phyloP scores from a whole-genome alignment of 805 yeast species.

The Saturnispora quitensis region DNA sequence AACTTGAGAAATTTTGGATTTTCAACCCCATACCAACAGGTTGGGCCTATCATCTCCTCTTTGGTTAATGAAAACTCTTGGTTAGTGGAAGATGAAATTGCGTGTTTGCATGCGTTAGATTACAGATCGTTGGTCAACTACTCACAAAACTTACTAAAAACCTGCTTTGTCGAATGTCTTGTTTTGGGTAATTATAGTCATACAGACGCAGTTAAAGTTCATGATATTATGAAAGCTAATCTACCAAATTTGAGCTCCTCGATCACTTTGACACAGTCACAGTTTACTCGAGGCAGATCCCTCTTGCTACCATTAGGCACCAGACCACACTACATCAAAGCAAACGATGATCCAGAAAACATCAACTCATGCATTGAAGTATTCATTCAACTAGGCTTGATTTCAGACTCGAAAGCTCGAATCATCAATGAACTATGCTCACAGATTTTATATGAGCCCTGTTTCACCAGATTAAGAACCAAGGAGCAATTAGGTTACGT shows the following conservation, averaged over 20 bases:
- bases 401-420: conserved; percentile 34
- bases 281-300: conserved; percentile 36
- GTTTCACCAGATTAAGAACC: conserved; percentile 82
- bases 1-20: conserved; percentile 60
- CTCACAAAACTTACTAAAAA: conserved; percentile 44
- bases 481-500: conserved; percentile 94
- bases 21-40: conserved; percentile 71
- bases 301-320: conserved; percentile 32
- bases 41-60: conserved; percentile 51
- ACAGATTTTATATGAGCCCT: conserved; percentile 75
- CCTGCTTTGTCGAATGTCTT: conserved; percentile 60
- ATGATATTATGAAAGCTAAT: conserved; percentile 29
- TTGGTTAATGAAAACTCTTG: conserved; percentile 69
- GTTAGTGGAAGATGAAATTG: conserved; percentile 51
- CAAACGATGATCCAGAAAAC: conserved; percentile 56
- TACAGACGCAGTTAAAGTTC: conserved; percentile 44
- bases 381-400: conserved; percentile 55
- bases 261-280: conserved; percentile 34
- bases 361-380: conserved; percentile 80
- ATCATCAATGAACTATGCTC: conserved; percentile 56
- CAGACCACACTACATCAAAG: conserved; percentile 37
- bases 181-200: conserved; percentile 64
- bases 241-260: conserved; percentile 24
- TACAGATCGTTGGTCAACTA: conserved; percentile 33
- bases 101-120: conserved; percentile 39